These are phyloP conservation scores for Nannochloropsis gaditana DNA, from an alignment of 108 stramenopile genomes.

Conservation along the genomic window DNA sequence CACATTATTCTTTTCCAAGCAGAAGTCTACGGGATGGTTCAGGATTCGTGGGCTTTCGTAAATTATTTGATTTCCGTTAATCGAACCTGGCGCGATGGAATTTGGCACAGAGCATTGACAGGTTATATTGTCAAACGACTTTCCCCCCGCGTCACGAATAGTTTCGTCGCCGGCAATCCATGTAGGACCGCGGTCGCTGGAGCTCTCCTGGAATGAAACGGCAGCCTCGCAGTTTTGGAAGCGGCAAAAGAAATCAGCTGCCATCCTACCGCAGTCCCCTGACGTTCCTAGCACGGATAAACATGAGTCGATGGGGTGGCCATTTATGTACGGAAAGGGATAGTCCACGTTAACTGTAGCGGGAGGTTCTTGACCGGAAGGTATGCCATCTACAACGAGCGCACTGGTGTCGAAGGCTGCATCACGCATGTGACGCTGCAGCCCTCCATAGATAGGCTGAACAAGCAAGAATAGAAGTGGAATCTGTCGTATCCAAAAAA, in stretches of 20 bases:
- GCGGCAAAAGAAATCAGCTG: constrained; percentile 12
- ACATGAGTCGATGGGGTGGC: not conserved
- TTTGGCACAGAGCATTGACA: constrained; percentile 16
- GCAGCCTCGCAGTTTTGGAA: not conserved
- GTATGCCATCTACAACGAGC: not conserved
- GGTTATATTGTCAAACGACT: not conserved
- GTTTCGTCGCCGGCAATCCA: not conserved
- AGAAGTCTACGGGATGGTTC: not conserved
- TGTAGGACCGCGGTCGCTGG: not conserved
- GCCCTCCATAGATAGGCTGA: not conserved
- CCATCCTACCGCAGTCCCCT: not conserved
- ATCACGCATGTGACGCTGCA: not conserved
- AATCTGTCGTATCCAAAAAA: not conserved
- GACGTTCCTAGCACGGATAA: not conserved
- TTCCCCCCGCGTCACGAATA: not conserved
- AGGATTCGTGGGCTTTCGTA: not conserved
- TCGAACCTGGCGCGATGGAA: not conserved
- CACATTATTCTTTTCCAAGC: not conserved
- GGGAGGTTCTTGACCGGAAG: not conserved
- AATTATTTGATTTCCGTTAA: not conserved
- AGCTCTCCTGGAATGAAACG: not conserved
- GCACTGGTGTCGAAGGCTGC: not conserved
- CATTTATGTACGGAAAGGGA: constrained; percentile 2
- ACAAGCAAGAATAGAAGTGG: not conserved
- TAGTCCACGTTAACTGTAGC: constrained; percentile 7